These are phyloP conservation scores for Pontederia paniculata DNA, from an alignment of 176 grass and related monocot genomes.

Conservation along the genomic window DNA sequence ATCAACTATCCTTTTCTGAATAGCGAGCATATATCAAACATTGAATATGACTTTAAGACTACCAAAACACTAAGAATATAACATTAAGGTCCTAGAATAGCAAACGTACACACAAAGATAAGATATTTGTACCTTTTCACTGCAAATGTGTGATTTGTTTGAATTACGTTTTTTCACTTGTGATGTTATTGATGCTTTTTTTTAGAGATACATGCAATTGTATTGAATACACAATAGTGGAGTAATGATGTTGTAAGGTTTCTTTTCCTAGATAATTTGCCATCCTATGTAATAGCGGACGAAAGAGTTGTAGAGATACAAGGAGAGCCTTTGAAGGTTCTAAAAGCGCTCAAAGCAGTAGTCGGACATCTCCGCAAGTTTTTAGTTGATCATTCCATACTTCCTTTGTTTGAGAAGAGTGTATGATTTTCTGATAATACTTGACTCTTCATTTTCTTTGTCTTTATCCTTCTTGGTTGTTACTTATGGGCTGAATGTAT, in stretches of 20 bases:
- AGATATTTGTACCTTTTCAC: too few species aligned
- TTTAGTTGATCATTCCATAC: conserved; percentile 90
- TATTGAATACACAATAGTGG: too few species aligned
- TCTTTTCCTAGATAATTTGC: conserved; percentile 34
- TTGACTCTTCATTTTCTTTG: not conserved
- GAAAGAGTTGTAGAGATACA: conserved; percentile 97
- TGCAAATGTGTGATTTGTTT: too few species aligned
- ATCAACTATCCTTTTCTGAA: too few species aligned
- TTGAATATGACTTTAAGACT: too few species aligned
- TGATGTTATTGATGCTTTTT: too few species aligned
- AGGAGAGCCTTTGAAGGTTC: conserved; percentile 74
- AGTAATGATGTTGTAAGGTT: not conserved
- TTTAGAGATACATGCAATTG: too few species aligned
- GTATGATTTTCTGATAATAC: conserved; percentile 32
- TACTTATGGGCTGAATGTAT: not conserved
- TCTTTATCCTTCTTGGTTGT: not conserved
- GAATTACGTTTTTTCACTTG: too few species aligned
- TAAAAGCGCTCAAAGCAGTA: conserved; percentile 75
- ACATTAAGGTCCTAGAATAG: too few species aligned
- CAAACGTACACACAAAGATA: too few species aligned
- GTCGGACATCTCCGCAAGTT: conserved; percentile 85
- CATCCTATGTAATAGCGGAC: conserved; percentile 74
- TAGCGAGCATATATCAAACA: too few species aligned
- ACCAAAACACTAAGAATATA: too few species aligned
- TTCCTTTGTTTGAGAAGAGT: conserved; percentile 90